Evolutionary conservation across 2,329 filamentous ascomycete species (phyloP), one percentile per base, ranked within the genome.

Genomic region (Lecanicillium sp.): DNA sequence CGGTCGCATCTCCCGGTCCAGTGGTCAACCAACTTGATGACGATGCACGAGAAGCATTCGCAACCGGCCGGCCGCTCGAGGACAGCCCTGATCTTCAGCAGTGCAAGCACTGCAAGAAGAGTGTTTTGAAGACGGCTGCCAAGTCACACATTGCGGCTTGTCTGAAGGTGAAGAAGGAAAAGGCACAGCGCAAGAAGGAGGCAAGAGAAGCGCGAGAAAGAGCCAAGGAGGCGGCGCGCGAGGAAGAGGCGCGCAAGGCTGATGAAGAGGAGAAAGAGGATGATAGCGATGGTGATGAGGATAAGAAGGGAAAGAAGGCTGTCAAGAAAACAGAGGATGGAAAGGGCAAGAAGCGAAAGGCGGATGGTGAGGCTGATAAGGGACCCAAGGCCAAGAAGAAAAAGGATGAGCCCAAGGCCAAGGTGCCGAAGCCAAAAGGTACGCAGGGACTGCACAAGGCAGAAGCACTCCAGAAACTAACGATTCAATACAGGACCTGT

Each of bases 61-160:
- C 79, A 4, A 89, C 82, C 33, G 86, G 87, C 45, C 79, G 83
- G 42, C 87, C 88, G 0, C 73, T 94, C 48, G 81, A 88, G 50
- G 89, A 95, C 53, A 71, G 70, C 41, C 75, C 84, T 9, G 86
- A 94, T 46, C 73, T 86, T 9, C 80, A 92, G 36, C 73, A 83
- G 48, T 98, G 90, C 72, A 95, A 92, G 58, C 87, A 94, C 58
- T 98, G 90, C 66, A 95, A 92, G 63, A 89, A 94, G 52, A 84
- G 84, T 37, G 76, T 95, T 11, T 69, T 92, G 12, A 84, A 82
- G 51, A 78, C 78, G 22, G 80, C 78, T 1, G 83, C 85, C 2
- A 81, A 82, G 42, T 75, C 77, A 14, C 90, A 98, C 54, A 86
- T 95, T 43, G 80, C 82, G 28, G 78, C 82, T 33, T 98, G 90